These are phyloP conservation scores for Thelephora terrestris DNA, from an alignment of 1,284 basidiomycete species.

Conservation along the genomic window DNA sequence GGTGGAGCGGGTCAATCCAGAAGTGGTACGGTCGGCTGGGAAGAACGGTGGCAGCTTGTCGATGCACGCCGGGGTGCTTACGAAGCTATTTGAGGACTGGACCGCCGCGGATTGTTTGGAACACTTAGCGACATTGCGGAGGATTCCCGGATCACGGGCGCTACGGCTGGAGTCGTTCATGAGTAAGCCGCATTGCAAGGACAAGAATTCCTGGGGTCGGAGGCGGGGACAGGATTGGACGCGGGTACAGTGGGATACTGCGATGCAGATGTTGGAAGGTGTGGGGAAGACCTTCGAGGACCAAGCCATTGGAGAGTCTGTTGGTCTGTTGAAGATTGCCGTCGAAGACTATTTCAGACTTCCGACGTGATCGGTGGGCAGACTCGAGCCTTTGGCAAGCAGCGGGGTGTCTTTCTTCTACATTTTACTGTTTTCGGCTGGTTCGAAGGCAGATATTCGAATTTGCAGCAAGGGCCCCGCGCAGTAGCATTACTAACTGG, in stretches of 20 bases:
- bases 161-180: neutral
- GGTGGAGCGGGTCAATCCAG: slow-evolving; percentile 39
- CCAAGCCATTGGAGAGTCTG: slow-evolving; percentile 36
- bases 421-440: too few relatives aligned
- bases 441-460: too few relatives aligned
- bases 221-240: slow-evolving; percentile 64
- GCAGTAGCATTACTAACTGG: too few relatives aligned
- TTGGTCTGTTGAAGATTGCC: slow-evolving; percentile 37
- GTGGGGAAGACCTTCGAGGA: slow-evolving; percentile 46
- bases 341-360: slow-evolving; percentile 37
- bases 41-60: slow-evolving; percentile 26
- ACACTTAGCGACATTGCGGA: slow-evolving; percentile 32
- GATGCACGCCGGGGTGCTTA: slow-evolving; percentile 40
- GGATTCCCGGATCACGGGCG: neutral
- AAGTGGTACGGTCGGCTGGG: slow-evolving; percentile 18
- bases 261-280: slow-evolving; percentile 32
- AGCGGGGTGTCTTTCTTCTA: too few relatives aligned
- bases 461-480: too few relatives aligned
- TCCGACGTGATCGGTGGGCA: slow-evolving; percentile 29
- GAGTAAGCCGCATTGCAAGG: slow-evolving; percentile 16
- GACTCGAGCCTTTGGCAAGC: too few relatives aligned
- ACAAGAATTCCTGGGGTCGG: slow-evolving; percentile 31
- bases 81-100: slow-evolving; percentile 41
- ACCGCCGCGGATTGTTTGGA: slow-evolving; percentile 41
- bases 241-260: slow-evolving; percentile 49